These are phyloP conservation scores for Heimioporus sp. DNA, from an alignment of 768 basidiomycete genomes.

Conservation along the genomic window DNA sequence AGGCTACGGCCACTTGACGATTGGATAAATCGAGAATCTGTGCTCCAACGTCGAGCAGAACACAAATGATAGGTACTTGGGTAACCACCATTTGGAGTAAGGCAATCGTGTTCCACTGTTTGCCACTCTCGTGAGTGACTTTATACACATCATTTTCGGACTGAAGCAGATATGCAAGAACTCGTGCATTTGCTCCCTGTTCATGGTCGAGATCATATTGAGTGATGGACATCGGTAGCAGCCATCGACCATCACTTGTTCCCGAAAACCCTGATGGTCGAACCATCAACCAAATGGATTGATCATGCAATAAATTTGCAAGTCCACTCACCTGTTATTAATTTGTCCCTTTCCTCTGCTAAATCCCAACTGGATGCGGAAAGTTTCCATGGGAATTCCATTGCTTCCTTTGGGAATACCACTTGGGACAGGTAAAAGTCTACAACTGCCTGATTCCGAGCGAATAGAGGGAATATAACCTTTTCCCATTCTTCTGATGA, in stretches of 20 bases:
- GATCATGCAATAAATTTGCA: neutral
- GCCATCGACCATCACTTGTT: conserved; percentile 44
- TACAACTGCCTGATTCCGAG: neutral
- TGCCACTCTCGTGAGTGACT: conserved; percentile 11
- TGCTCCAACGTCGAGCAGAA: conserved; percentile 52
- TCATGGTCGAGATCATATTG: conserved; percentile 38
- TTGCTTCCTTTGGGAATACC: neutral
- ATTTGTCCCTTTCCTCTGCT: neutral
- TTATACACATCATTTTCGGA: conserved; percentile 38
- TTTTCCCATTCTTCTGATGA: conserved; percentile 1
- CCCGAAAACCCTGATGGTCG: conserved; percentile 40
- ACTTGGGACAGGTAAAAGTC: conserved; percentile 16
- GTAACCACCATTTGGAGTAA: conserved; percentile 30
- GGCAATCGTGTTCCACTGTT: conserved; percentile 26
- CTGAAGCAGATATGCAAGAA: conserved; percentile 8
- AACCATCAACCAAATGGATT: neutral
- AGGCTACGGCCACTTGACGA: conserved; percentile 29
- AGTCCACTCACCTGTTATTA: neutral
- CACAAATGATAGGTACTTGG: conserved; percentile 35
- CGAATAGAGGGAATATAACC: neutral
- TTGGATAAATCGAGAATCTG: conserved; percentile 50
- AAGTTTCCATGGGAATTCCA: neutral
- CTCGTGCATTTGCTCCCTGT: conserved; percentile 43
- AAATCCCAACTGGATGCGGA: neutral
- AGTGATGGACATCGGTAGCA: conserved; percentile 10